Evolutionary conservation across 441 rosid genomes (phyloP).

Genomic region (Eutrema salsugineum): DNA sequence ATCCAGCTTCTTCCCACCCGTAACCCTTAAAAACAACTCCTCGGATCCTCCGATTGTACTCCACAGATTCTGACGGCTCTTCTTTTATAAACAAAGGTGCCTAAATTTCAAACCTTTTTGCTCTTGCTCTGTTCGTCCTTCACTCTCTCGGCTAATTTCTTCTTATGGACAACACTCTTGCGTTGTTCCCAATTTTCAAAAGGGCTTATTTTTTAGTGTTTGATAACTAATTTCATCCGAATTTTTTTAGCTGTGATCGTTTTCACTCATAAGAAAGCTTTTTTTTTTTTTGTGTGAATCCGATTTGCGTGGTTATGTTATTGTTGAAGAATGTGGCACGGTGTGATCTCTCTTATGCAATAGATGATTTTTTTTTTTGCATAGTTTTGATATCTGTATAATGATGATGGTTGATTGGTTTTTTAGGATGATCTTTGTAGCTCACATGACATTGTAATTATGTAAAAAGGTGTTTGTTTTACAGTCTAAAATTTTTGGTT

Average conservation of each 20-base stretch:
- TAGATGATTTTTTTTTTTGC: background rate
- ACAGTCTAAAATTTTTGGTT: conserved; percentile 13
- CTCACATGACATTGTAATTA: background rate
- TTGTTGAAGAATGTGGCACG: conserved; percentile 4
- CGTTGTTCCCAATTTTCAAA: background rate
- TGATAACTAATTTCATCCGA: background rate
- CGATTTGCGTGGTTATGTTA: background rate
- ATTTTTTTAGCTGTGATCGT: background rate
- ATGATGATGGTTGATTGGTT: background rate
- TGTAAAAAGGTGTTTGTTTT: background rate
- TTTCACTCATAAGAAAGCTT: background rate
- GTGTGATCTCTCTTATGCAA: conserved; percentile 9
- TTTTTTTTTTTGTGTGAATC: background rate
- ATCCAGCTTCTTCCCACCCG: conserved; percentile 33
- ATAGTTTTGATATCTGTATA: conserved; percentile 9
- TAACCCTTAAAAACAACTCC: conserved; percentile 26
- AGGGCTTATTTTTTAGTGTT: background rate
- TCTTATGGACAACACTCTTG: background rate
- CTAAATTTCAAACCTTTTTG: conserved; percentile 7
- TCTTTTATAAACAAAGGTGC: conserved; percentile 17
- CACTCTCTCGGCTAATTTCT: background rate
- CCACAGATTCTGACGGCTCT: conserved; percentile 30
- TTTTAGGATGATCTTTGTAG: background rate
- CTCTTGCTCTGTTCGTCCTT: background rate
- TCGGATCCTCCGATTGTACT: conserved; percentile 35